A percentile compares a stretch with the other conserved stretches of the same genome.
phyloP scores from a whole-genome alignment of 129 eudicot genomes.

The Tanacetum coccineum region DNA sequence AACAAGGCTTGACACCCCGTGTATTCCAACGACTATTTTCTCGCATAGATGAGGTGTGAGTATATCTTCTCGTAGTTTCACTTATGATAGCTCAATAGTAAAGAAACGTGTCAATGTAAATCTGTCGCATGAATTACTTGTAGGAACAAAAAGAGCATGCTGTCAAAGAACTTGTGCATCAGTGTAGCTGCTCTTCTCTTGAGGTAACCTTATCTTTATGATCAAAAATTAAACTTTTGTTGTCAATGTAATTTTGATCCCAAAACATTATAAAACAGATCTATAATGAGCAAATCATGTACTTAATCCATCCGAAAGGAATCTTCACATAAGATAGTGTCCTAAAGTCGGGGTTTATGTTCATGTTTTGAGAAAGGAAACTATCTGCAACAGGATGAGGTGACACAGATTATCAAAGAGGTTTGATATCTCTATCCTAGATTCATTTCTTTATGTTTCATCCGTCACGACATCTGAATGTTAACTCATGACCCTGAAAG shows the following conservation, averaged over 20 bases:
- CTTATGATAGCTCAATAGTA: neutral
- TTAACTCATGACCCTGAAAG: too few species aligned
- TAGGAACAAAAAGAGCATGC: conserved; percentile 79
- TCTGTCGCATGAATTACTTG: conserved; percentile 8
- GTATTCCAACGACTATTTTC: conserved; percentile 67
- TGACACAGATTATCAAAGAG: conserved; percentile 73
- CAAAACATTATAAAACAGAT: conserved; percentile 44
- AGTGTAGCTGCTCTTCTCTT: conserved; percentile 91
- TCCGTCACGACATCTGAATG: neutral
- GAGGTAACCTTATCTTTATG: conserved; percentile 53
- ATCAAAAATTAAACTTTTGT: neutral
- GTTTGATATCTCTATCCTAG: conserved; percentile 26
- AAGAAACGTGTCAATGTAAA: neutral
- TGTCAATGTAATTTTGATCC: conserved; percentile 15
- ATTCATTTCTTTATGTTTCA: too few species aligned
- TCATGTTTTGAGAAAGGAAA: conserved; percentile 75
- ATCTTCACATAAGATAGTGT: conserved; percentile 90
- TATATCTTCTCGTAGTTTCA: neutral
- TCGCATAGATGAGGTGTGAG: conserved; percentile 63
- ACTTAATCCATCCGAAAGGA: conserved; percentile 82
- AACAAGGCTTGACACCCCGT: conserved; percentile 80
- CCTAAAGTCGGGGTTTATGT: conserved; percentile 85
- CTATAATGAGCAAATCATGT: conserved; percentile 91
- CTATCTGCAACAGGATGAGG: conserved; percentile 69
- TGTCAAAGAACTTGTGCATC: conserved; percentile 75